Conservation (phyloP, 2,329 filamentous ascomycete genomes). For the Hymenoscyphus fructigenus region DNA sequence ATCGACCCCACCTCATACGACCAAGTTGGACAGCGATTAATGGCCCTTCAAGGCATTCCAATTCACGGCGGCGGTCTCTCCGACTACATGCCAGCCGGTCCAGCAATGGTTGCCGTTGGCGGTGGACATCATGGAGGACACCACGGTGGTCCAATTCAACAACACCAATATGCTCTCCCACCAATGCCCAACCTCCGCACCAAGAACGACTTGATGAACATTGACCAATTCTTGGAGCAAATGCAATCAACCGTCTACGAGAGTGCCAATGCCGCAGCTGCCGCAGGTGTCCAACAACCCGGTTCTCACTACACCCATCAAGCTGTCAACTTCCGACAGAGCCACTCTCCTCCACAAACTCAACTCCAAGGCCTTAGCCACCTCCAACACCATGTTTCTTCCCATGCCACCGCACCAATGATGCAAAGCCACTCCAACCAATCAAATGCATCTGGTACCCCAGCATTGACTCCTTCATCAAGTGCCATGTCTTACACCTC, state of each 20-base stretch:
- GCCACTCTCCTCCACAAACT: constrained; percentile 50
- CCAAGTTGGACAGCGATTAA: constrained; percentile 84
- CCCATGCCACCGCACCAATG: constrained; percentile 52
- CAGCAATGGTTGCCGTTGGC: constrained; percentile 55
- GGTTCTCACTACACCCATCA: constrained; percentile 63
- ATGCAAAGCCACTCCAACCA: constrained; percentile 60
- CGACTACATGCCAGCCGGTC: constrained; percentile 56
- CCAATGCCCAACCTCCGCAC: constrained; percentile 87
- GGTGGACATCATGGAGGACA: constrained; percentile 40
- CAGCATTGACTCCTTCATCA: constrained; percentile 73
- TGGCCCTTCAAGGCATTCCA: constrained; percentile 72
- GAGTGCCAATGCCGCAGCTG: constrained; percentile 78
- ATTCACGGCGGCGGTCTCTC: constrained; percentile 54
- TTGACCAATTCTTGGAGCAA: constrained; percentile 92
- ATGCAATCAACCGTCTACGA: constrained; percentile 97
- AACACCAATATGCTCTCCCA: constrained; percentile 78
- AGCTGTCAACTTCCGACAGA: constrained; percentile 56
- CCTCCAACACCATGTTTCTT: constrained; percentile 37
- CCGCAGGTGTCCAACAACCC: constrained; percentile 73
- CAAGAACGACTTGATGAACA: constrained; percentile 89
- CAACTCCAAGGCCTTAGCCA: constrained; percentile 28
- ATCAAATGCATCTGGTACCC: constrained; percentile 57
- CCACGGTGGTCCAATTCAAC: constrained; percentile 53
- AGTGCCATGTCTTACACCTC: constrained; percentile 76
- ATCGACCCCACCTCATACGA: constrained; percentile 88